A percentile compares a stretch with the other conserved stretches of the same genome.
Conservation (phyloP, 768 basidiomycete genomes). For the Omphalotus guepiniiformis region DNA sequence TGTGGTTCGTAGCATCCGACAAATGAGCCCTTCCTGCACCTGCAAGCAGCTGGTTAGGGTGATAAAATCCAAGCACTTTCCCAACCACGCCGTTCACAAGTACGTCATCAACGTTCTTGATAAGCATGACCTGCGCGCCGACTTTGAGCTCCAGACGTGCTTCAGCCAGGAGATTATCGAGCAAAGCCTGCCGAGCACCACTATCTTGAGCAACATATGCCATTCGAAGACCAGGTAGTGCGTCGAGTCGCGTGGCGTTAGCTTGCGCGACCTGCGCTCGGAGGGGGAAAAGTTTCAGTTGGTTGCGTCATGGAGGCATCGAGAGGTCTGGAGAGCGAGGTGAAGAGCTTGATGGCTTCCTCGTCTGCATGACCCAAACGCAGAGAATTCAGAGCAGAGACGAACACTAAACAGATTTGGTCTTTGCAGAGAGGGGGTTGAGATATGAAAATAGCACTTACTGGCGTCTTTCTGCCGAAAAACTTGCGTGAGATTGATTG, state of each 20-base stretch:
- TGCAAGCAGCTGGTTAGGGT: too few relatives aligned
- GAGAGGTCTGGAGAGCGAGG: constrained; percentile 11
- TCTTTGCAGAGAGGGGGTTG: not conserved
- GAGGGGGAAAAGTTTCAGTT: constrained; percentile 57
- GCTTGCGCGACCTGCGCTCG: constrained; percentile 68
- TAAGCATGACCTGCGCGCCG: too few relatives aligned
- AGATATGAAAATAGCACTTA: constrained; percentile 31
- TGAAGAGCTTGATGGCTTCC: constrained; percentile 21
- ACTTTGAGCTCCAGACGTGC: too few relatives aligned
- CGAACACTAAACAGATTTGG: constrained; percentile 44
- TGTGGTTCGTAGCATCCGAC: constrained; percentile 10
- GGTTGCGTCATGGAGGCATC: constrained; percentile 26
- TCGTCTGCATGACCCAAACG: constrained; percentile 44
- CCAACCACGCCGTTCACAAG: too few relatives aligned
- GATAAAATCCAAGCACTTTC: too few relatives aligned
- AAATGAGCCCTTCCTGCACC: too few relatives aligned
- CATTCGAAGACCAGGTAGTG: constrained; percentile 37
- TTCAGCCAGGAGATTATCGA: constrained; percentile 61
- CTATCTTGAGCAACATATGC: constrained; percentile 52
- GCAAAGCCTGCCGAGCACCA: constrained; percentile 40
- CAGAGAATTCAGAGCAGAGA: constrained; percentile 71
- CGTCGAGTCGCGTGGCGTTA: constrained; percentile 49
- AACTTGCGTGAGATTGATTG: constrained; percentile 64
- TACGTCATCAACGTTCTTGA: too few relatives aligned
- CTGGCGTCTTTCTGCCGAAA: constrained; percentile 72